Evolutionary conservation across 1,284 basidiomycete genomes (phyloP).

Genomic region (Exobasidium rhododendri): DNA sequence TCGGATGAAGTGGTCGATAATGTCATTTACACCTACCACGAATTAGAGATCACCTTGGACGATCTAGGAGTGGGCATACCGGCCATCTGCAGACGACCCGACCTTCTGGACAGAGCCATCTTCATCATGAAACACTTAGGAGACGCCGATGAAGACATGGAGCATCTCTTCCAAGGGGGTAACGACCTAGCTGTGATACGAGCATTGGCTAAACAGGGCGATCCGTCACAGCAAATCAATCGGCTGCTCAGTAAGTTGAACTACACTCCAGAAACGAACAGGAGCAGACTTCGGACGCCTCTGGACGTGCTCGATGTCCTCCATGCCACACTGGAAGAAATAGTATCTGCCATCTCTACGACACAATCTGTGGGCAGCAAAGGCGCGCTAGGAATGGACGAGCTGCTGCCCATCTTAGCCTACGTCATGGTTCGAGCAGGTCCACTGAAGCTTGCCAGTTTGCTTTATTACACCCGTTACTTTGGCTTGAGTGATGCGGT

Average conservation of each 20-base stretch:
- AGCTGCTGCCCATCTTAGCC: conserved; percentile 25
- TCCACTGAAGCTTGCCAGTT: conserved; percentile 20
- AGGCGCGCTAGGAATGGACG: conserved; percentile 21
- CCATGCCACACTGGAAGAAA: conserved; percentile 25
- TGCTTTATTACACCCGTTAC: conserved; percentile 26
- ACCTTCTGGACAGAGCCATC: conserved; percentile 17
- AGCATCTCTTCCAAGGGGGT: conserved; percentile 17
- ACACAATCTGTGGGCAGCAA: conserved; percentile 1
- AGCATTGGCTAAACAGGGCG: conserved; percentile 12
- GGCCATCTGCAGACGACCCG: conserved; percentile 20
- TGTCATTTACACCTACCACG: conserved; percentile 20
- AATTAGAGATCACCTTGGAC: conserved; percentile 17
- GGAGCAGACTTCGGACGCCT: conserved; percentile 20
- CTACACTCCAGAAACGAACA: neutral
- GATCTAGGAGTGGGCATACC: conserved; percentile 21
- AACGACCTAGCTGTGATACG: conserved; percentile 13
- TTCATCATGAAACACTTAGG: conserved; percentile 18
- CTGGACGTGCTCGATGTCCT: conserved; percentile 26
- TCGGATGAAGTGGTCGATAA: conserved; percentile 23
- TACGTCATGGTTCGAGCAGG: conserved; percentile 24
- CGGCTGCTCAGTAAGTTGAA: neutral
- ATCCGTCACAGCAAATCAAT: neutral
- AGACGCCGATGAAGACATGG: conserved; percentile 18
- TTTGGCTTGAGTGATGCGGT: conserved; percentile 25
- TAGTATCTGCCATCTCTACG: conserved; percentile 17